Evolutionary conservation across 306 rosid genomes (phyloP), one percentile per base, ranked within the genome.

Genomic region (Dryas alaskensis): DNA sequence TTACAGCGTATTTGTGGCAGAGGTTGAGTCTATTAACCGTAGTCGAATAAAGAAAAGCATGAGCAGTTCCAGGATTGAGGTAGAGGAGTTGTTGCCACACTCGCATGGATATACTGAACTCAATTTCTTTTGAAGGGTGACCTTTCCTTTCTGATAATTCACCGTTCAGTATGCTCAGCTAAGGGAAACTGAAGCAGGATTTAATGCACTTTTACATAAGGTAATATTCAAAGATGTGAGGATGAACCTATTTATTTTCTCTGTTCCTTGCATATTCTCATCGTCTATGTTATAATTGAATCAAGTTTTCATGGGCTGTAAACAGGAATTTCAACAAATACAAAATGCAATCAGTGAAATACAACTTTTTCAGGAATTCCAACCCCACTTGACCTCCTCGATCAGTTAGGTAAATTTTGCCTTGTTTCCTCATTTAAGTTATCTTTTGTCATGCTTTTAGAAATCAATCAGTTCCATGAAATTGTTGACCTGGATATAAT

Each of bases 51-150:
- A 79, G 76, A 95, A 85, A 80, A 88, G 96, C 83, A 86, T 86
- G 73, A 95, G 98, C 54, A 88, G 91, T 83, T 89, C 97, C 54
- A 85, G 98, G 81, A 73, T 92, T 13, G 97, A 92, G 84, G 97
- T 92, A 43, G 98, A 92, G 86, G 98, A 92, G 86, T 74, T 90
- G 72, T 82, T 89, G 85, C 97, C 97, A 4, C 85, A 86, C 51
- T 73, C 86, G 9, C 78, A 84, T 55, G 80, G 93, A 65, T 92
- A 87, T 69, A 67, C 85, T 14, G 88, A 79, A 17, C 60, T 86
- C 66, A 84, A 81, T 75, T 87, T 81, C 85, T 88, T 81, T 72
- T 90, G 82, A 92, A 79, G 78, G 81, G 67, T 70, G 71, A 64
- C 60, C 39, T 44, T 46, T 42, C 65, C 66, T 55, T 31, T 69